Conservation (phyloP, 2,329 filamentous ascomycete species). For the Talaromyces piceae region DNA sequence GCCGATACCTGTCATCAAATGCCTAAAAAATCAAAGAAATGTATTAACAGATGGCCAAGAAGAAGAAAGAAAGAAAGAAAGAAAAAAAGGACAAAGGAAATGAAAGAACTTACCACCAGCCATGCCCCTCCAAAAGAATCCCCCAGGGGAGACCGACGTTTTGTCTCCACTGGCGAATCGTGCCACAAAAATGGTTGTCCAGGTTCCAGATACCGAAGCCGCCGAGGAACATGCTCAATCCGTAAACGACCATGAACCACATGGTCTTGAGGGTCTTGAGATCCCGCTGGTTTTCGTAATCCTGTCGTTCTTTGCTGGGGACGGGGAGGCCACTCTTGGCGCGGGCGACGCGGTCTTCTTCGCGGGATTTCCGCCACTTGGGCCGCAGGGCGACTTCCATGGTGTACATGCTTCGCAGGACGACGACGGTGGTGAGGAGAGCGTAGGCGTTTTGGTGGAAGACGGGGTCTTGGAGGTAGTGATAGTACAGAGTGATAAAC, state of each 20-base stretch:
- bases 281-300: conserved; percentile 50
- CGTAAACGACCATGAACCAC: conserved; percentile 67
- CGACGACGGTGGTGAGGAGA: conserved; percentile 60
- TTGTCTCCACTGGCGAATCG: conserved; percentile 58
- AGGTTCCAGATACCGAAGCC: conserved; percentile 73
- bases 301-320: conserved; percentile 37
- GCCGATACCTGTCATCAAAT: conserved; percentile 72
- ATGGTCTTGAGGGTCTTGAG: conserved; percentile 55
- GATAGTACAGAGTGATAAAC: conserved; percentile 74
- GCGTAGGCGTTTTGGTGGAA: conserved; percentile 80
- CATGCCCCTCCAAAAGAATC: conserved; percentile 64
- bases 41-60: no score
- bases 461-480: conserved; percentile 69
- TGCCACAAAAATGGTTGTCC: conserved; percentile 68
- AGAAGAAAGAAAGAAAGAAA: conserved; percentile 1
- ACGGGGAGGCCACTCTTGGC: conserved; percentile 30
- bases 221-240: conserved; percentile 62
- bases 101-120: conserved; percentile 54
- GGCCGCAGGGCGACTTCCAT: conserved; percentile 64
- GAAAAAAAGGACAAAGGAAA: not conserved
- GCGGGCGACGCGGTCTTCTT: conserved; percentile 37
- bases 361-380: conserved; percentile 43
- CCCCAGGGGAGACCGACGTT: conserved; percentile 72
- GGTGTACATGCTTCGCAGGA: conserved; percentile 67
- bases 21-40: conserved; percentile 50